phyloP scores from a whole-genome alignment of 345 rosid genomes.

The Hevea brasiliensis region DNA sequence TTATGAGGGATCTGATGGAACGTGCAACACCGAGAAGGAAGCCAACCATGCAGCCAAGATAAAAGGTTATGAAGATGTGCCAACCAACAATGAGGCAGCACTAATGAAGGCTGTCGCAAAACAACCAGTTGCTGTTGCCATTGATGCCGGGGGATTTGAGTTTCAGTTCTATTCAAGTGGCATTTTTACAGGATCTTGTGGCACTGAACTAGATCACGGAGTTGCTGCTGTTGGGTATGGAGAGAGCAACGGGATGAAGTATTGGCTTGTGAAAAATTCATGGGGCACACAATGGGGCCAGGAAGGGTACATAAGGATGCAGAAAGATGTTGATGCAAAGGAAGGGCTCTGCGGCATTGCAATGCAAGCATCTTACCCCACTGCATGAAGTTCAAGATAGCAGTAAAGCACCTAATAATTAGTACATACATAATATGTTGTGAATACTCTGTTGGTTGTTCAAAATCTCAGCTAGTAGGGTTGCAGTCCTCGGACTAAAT shows the following conservation, averaged over 20 bases:
- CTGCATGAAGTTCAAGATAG: not conserved
- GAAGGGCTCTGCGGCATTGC: slow-evolving; percentile 45
- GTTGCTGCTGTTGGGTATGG: slow-evolving; percentile 31
- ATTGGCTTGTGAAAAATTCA: slow-evolving; percentile 44
- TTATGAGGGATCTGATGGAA: too few relatives aligned
- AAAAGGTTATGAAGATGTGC: slow-evolving; percentile 21
- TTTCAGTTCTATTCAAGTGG: slow-evolving; percentile 41
- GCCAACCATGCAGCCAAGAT: slow-evolving; percentile 18
- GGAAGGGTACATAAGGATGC: slow-evolving; percentile 39
- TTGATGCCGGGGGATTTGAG: slow-evolving; percentile 27
- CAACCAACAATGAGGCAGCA: slow-evolving; percentile 32
- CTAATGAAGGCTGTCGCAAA: slow-evolving; percentile 34
- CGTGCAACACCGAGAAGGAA: too few relatives aligned
- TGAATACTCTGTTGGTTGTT: not conserved
- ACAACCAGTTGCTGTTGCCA: slow-evolving; percentile 33
- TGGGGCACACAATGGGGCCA: slow-evolving; percentile 48
- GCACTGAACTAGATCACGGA: slow-evolving; percentile 33
- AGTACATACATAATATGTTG: not conserved
- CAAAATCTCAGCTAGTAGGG: not conserved
- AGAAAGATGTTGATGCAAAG: slow-evolving; percentile 25
- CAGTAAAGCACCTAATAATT: too few relatives aligned
- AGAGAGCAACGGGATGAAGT: slow-evolving; percentile 14
- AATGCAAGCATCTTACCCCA: slow-evolving; percentile 31
- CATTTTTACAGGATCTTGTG: slow-evolving; percentile 29
- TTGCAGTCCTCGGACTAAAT: not conserved